Conservation (phyloP, 345 rosid species). For the Anacardium occidentale region DNA sequence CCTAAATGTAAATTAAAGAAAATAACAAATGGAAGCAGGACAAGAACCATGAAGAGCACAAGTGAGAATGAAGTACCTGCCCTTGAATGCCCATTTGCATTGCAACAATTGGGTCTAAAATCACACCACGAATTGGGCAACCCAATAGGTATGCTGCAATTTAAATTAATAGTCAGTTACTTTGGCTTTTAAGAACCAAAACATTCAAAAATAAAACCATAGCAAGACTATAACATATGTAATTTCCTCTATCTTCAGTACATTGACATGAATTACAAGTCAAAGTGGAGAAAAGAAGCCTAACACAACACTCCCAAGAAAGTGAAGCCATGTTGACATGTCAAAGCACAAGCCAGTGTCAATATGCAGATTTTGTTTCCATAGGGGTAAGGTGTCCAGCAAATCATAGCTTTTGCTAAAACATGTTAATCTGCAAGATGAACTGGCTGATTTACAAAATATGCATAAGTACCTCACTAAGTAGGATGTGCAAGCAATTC, state of each 20-base stretch:
- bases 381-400: too few relatives aligned
- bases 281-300: background rate
- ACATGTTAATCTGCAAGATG: too few relatives aligned
- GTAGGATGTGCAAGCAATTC: too few relatives aligned
- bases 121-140: slow-evolving; percentile 93
- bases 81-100: slow-evolving; percentile 96
- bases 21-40: background rate
- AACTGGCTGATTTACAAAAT: too few relatives aligned
- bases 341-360: too few relatives aligned
- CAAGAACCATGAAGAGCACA: slow-evolving; percentile 4
- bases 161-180: slow-evolving; percentile 14
- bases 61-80: slow-evolving; percentile 52
- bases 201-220: background rate
- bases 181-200: background rate
- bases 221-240: background rate
- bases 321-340: background rate
- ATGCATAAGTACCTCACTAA: too few relatives aligned
- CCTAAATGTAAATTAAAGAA: background rate
- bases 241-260: background rate
- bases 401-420: too few relatives aligned
- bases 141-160: slow-evolving; percentile 89
- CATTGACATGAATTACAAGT: background rate
- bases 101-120: slow-evolving; percentile 83
- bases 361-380: too few relatives aligned
- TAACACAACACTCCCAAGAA: background rate